phyloP scores from a whole-genome alignment of 2,329 filamentous ascomycete genomes.

The Trichoderma aggressivum region DNA sequence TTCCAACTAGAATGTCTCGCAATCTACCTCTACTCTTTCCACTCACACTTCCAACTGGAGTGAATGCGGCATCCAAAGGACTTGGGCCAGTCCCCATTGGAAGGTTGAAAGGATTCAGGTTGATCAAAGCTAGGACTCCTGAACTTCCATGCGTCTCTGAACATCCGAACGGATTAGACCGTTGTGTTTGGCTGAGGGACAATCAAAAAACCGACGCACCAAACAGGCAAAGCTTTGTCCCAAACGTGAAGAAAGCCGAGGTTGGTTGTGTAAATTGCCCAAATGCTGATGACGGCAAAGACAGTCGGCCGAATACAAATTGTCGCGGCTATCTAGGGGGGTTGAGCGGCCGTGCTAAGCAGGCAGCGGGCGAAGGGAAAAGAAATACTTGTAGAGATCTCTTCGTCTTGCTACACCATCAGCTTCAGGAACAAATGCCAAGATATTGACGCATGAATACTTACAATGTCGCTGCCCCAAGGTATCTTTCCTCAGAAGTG shows the following conservation, averaged over 20 bases:
- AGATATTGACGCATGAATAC: neutral
- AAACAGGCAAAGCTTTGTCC: neutral
- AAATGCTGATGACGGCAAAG: neutral
- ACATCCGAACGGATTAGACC: neutral
- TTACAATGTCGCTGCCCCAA: neutral
- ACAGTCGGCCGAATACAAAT: neutral
- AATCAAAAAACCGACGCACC: neutral
- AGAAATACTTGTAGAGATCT: neutral
- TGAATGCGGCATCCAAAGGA: neutral
- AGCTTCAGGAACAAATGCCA: neutral
- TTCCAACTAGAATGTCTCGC: neutral
- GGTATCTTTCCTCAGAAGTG: neutral
- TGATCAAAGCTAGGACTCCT: neutral
- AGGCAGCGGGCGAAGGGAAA: neutral
- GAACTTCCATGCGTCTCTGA: neutral
- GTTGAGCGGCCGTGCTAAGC: neutral
- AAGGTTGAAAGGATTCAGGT: neutral
- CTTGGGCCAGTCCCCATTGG: neutral
- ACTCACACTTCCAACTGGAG: neutral
- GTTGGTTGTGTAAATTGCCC: neutral
- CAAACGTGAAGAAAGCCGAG: neutral
- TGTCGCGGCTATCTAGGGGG: neutral
- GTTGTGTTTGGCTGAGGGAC: neutral
- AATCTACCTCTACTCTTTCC: neutral
- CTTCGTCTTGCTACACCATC: neutral